Evolutionary conservation across 441 rosid species (phyloP), one percentile per base, ranked within the genome.

Genomic region (Pelargonium australe): DNA sequence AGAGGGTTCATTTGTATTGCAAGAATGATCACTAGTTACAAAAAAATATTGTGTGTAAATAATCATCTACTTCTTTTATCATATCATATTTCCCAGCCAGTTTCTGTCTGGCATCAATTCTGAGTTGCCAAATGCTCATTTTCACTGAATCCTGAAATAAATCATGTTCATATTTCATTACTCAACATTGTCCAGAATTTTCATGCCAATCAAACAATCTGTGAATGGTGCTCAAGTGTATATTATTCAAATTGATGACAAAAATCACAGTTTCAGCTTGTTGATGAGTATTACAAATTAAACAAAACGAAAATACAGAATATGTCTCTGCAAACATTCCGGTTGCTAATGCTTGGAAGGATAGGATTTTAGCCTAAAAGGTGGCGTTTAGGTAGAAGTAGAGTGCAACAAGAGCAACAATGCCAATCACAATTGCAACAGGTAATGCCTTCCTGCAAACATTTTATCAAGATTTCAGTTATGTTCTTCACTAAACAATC

Each of bases 1-100:
- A 64, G 94, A 88, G 71, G 96, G 94, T 64, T 91, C 99, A 13
- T 88, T 88, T 80, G 85, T 87, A 65, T 79, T 91, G 81, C 84
- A 83, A 75, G 97, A 91, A 77, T 84, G 71, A 83, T 73, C 57
- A 14, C 44, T 53, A 13, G 44, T 64, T 67, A 31, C 25, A 63
- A 51, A 40, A 64, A 20, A 20, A 20, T 58, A 20, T 31, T 5
- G 51, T 3, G 44, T 77, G 71, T 75, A 74, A 68, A 73, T 69
- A 60, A 73, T 65, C 60, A 34, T 31, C 37, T 2, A 28, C 65
- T 19, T 47, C 23, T 25, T 63, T 49, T 28, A 45, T 37, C 28
- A 57, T 61, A 55, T 47, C 10, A 19, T 12, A 23, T 60, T 61
- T n/a, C 70, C 57, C 16, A n/a, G 13, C 7, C 51, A 34, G 11